Base-by-base conservation (phyloP, 257 asterid genomes). In the Petunia secreta region DNA sequence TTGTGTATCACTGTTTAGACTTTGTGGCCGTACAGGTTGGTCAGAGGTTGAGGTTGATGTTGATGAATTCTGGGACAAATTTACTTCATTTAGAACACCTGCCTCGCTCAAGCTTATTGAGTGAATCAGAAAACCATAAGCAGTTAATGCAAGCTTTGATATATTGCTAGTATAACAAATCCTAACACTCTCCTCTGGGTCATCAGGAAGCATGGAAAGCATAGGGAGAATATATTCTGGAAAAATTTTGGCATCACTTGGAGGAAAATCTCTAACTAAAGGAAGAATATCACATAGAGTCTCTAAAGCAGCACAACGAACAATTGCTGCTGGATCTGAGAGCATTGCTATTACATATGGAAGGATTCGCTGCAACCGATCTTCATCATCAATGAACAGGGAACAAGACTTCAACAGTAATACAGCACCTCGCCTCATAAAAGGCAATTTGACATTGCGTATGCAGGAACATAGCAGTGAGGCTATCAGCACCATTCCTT, bases 171-270 rank as follows among this genome's bases (percentile, higher is more conserved):
- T 94, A 80, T 96, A 96, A 88, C 99, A 96, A 82, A 94, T 92
- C 91, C 99, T 90, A 87, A 96, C 99, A 90, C 96, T 96, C 89
- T 96, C 99, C 89, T 96, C 99, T 2, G 99, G 92, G 88, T 96
- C 99, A 87, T 96, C 99, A 52, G 98, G 98, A 89, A 96, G 93
- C 94, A 87, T 93, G 88, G 98, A 93, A 86, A 95, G 98, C 99
- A 96, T 96, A 4, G 99, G 99, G 86, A 96, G 94, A 82, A 94
- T 94, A 85, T 96, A 96, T 85, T 96, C 99, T 0, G 99, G 99
- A 83, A 96, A 96, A 6, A 96, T 96, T 91, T 96, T 96, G 89
- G 99, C 99, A 87, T 96, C 99, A 87, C 98, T 96, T 0, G 99
- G 98, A 79, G 99, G 98, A 79, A 96, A 96, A 87, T 94, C 99